phyloP scores from a whole-genome alignment of 1,139 yeast species.

The Suhomyces maxii region DNA sequence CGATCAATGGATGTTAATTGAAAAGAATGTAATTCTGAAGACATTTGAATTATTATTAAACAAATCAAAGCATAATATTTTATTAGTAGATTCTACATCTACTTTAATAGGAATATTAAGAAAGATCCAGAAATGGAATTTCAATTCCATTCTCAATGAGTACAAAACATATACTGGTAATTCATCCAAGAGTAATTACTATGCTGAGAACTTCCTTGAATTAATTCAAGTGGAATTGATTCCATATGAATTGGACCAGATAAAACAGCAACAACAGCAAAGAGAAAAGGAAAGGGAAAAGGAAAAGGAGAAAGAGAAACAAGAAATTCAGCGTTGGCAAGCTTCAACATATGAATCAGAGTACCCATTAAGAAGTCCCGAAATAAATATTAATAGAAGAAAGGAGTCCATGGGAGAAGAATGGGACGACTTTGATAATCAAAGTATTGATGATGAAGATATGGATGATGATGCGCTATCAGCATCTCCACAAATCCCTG shows the following conservation, averaged over 20 bases:
- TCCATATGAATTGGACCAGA: constrained; percentile 40
- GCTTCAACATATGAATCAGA: constrained; percentile 2
- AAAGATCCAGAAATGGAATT: constrained; percentile 85
- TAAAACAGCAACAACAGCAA: constrained; percentile 16
- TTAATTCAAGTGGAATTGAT: constrained; percentile 58
- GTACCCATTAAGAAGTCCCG: constrained; percentile 5
- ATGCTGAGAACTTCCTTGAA: constrained; percentile 82
- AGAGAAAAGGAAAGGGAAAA: constrained; percentile 11
- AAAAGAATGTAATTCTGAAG: constrained; percentile 53
- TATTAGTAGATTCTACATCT: constrained; percentile 78
- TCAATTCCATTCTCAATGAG: constrained; percentile 80
- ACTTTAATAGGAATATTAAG: constrained; percentile 79
- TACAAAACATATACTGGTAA: constrained; percentile 68
- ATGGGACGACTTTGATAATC: constrained; percentile 15
- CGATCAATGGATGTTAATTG: constrained; percentile 74
- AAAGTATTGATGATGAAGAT: constrained; percentile 42
- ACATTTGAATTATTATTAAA: constrained; percentile 65
- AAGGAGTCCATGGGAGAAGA: constrained; percentile 18
- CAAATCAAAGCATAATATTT: constrained; percentile 61
- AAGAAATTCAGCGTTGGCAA: constrained; percentile 4
- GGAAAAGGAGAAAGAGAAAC: constrained; percentile 9
- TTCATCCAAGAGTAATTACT: constrained; percentile 69
- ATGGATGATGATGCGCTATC: constrained; percentile 54
- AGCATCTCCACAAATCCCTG: constrained; percentile 69
- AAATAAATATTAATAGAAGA: constrained; percentile 5